Base-by-base conservation (phyloP, 2,329 filamentous ascomycete genomes). In the Sodiomyces alkalinus region DNA sequence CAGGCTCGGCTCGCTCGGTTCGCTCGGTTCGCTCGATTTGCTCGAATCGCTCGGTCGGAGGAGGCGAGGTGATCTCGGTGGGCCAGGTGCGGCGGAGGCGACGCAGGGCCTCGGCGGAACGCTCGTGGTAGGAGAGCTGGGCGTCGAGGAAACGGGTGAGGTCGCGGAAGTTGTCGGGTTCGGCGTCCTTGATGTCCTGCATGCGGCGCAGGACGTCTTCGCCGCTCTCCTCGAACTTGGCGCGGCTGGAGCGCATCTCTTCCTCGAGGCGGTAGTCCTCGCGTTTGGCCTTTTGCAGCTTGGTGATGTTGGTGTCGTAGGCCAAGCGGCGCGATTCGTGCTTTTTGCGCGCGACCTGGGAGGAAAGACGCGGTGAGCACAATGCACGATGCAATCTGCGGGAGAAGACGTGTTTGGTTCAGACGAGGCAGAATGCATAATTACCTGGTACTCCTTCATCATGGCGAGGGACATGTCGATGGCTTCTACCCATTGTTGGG, bases 371-470 rank as follows among this genome's bases (percentile, higher is more conserved):
- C n/a, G n/a, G n/a, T 17, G 23, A 25, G 19, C 19, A 16, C 12
- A 20, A 22, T n/a, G n/a, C n/a, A n/a, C n/a, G n/a, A n/a, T n/a
- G n/a, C n/a, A n/a, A n/a, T n/a, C n/a, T n/a, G n/a, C n/a, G n/a
- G n/a, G 33, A 33, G 27, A 3, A 5, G 23, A 19, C 15, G 13
- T 41, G 33, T 43, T 35, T 45, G 34, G 22, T 22, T 16, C 7
- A 17, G 23, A 25, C 14, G 18, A 12, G 9, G 16, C 10, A 11
- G 17, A 13, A 49, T 67, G 30, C n/a, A n/a, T n/a, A n/a, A n/a
- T n/a, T 64, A 87, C 80, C 67, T 94, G 85, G 44, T 93, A 96
- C 47, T 96, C 90, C 52, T 92, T 94, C 82, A 96, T 87, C 66
- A 93, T 90, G 19, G 82, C 76, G 29, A 93, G 55, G 16, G 80